Percentiles rank a stretch among this genome's conserved stretches.
These are phyloP conservation scores for Mortierella alpina DNA, from an alignment of 192 early-diverging fungal species.

Conservation along the genomic window DNA sequence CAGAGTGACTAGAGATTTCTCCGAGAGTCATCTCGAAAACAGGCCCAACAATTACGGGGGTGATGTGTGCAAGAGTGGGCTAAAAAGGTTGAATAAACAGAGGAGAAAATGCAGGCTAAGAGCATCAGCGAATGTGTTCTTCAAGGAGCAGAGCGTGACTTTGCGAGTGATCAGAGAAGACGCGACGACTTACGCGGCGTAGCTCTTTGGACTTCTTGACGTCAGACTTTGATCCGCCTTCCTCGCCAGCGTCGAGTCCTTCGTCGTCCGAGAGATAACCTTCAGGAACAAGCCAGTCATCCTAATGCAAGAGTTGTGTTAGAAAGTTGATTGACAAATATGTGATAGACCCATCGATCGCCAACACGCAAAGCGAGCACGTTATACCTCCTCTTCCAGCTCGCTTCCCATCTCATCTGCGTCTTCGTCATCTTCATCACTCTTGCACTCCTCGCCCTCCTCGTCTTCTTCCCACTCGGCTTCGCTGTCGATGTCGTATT, in stretches of 20 bases:
- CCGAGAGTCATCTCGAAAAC: slow-evolving; percentile 47
- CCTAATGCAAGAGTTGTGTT: slow-evolving; percentile 34
- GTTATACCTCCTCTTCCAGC: slow-evolving; percentile 63
- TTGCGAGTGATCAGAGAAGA: neutral
- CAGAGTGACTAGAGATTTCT: slow-evolving; percentile 33
- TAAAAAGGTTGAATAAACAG: slow-evolving; percentile 1
- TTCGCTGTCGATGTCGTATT: slow-evolving; percentile 92
- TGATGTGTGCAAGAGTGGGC: slow-evolving; percentile 18
- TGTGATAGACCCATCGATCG: neutral
- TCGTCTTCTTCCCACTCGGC: slow-evolving; percentile 93
- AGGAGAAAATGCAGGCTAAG: neutral
- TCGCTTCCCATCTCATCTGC: slow-evolving; percentile 65
- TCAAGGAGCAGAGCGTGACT: neutral
- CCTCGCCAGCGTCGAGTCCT: slow-evolving; percentile 52
- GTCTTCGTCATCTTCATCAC: slow-evolving; percentile 83
- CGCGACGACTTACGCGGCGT: slow-evolving; percentile 25
- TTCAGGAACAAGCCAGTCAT: slow-evolving; percentile 87
- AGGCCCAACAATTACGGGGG: slow-evolving; percentile 46
- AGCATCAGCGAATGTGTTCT: neutral
- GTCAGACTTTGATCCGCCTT: slow-evolving; percentile 28
- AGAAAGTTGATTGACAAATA: neutral
- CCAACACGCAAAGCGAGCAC: neutral
- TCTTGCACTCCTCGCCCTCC: slow-evolving; percentile 86
- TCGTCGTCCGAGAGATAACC: slow-evolving; percentile 90
- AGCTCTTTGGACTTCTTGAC: slow-evolving; percentile 32